Conservation (phyloP, 257 asterid species). For the Forsythia viridissima region DNA sequence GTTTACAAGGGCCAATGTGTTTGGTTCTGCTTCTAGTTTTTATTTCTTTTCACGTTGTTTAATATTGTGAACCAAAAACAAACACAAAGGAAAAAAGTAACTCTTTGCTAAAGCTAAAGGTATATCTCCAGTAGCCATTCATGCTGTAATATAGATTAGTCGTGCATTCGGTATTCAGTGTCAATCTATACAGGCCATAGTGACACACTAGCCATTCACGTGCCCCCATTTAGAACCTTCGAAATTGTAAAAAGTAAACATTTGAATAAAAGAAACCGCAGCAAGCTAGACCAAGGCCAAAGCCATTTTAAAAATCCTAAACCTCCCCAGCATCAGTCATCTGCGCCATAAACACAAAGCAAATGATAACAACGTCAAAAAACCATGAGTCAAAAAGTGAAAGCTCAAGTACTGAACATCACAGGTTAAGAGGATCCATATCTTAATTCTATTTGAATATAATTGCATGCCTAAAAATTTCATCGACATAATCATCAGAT, state of each 20-base stretch:
- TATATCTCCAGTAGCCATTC: not conserved
- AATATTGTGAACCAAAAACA: not conserved
- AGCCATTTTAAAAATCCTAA: not conserved
- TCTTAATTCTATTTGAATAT: not conserved
- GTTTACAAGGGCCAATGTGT: too few species aligned
- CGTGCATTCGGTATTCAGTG: not conserved
- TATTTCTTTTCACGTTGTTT: too few species aligned
- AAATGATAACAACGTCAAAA: not conserved
- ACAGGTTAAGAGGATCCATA: not conserved
- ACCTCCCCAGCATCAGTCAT: constrained; percentile 58
- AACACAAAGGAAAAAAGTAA: not conserved
- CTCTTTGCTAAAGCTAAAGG: not conserved
- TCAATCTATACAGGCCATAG: not conserved
- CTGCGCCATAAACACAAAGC: constrained; percentile 33
- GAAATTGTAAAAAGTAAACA: not conserved
- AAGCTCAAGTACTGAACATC: not conserved
- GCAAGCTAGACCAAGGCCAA: not conserved
- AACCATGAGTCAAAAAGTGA: not conserved
- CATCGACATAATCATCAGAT: constrained; percentile 14
- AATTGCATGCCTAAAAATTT: constrained; percentile 9
- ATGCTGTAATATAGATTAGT: not conserved
- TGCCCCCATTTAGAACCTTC: not conserved
- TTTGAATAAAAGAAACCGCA: not conserved
- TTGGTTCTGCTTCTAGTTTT: too few species aligned
- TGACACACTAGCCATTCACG: not conserved